phyloP scores from a whole-genome alignment of 1,284 basidiomycete species.

The Hymenochaete sp. region DNA sequence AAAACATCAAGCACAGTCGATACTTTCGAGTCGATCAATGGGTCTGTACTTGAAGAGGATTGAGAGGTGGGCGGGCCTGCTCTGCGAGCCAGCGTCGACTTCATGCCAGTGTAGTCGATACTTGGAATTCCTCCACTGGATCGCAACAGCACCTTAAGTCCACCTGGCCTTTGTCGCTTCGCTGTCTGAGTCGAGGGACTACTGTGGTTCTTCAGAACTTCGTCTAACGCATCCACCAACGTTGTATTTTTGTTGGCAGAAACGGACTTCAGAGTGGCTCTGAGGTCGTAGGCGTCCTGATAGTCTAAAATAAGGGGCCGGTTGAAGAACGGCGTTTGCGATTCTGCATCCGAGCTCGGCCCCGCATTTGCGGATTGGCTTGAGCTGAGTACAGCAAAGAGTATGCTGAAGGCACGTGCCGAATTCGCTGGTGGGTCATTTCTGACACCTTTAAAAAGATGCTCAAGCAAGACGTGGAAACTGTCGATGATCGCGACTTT shows the following conservation, averaged over 20 bases:
- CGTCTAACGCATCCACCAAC: slow-evolving; percentile 47
- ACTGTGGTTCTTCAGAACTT: slow-evolving; percentile 30
- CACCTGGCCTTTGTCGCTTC: slow-evolving; percentile 32
- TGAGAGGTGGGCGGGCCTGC: slow-evolving; percentile 21
- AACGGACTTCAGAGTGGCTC: slow-evolving; percentile 37
- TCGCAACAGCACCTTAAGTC: slow-evolving; percentile 49
- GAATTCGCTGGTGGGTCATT: slow-evolving; percentile 32
- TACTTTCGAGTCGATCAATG: slow-evolving; percentile 44
- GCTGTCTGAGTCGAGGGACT: slow-evolving; percentile 29
- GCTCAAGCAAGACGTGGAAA: slow-evolving; percentile 50
- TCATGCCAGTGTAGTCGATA: slow-evolving; percentile 33
- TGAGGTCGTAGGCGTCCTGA: slow-evolving; percentile 54
- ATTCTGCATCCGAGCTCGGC: slow-evolving; percentile 20
- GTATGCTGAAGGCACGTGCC: slow-evolving; percentile 46
- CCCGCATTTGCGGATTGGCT: no score
- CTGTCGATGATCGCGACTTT: slow-evolving; percentile 63
- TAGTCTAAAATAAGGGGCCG: slow-evolving; percentile 60
- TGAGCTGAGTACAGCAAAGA: slow-evolving; percentile 53
- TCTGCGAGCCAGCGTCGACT: slow-evolving; percentile 24
- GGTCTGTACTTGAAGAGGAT: neutral
- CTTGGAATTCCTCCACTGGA: slow-evolving; percentile 48
- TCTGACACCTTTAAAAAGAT: slow-evolving; percentile 42
- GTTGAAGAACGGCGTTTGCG: slow-evolving; percentile 52
- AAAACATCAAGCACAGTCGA: slow-evolving; percentile 65
- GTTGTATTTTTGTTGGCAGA: slow-evolving; percentile 46